phyloP scores from a whole-genome alignment of 345 rosid species.

The Euphorbia lathyris region DNA sequence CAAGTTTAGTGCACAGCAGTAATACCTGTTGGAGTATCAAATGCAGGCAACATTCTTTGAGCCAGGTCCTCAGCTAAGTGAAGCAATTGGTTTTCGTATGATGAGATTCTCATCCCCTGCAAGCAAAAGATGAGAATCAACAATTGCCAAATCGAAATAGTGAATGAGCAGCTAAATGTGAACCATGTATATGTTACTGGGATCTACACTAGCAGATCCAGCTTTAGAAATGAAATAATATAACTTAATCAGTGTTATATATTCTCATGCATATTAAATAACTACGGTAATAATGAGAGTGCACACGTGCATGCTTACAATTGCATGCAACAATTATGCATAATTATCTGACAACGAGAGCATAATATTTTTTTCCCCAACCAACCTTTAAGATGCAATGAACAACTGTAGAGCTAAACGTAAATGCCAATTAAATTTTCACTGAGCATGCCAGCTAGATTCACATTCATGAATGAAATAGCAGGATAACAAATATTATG shows the following conservation, averaged over 20 bases:
- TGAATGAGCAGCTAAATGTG: background rate
- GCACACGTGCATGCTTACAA: background rate
- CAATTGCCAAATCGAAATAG: background rate
- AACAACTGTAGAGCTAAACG: background rate
- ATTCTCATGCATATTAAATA: background rate
- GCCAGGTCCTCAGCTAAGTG: conserved; percentile 81
- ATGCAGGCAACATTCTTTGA: conserved; percentile 84
- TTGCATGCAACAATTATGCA: background rate
- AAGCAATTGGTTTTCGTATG: conserved; percentile 77
- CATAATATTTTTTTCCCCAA: background rate
- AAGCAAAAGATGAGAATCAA: conserved; percentile 13
- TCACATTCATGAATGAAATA: conserved; percentile 5
- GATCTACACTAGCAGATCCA: background rate
- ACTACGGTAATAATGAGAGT: background rate
- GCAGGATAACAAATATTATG: conserved; percentile 8
- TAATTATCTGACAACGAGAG: background rate
- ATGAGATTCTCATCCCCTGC: conserved; percentile 84
- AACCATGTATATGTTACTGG: background rate
- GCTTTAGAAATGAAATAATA: background rate
- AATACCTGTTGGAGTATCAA: conserved; percentile 95
- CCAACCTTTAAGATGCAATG: background rate
- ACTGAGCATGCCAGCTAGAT: background rate
- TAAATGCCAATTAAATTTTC: background rate
- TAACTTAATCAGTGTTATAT: background rate
- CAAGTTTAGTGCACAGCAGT: background rate